A percentile compares a stretch with the other conserved stretches of the same genome.
phyloP scores from a whole-genome alignment of 148 eudicot species.

The Cornus controversa region DNA sequence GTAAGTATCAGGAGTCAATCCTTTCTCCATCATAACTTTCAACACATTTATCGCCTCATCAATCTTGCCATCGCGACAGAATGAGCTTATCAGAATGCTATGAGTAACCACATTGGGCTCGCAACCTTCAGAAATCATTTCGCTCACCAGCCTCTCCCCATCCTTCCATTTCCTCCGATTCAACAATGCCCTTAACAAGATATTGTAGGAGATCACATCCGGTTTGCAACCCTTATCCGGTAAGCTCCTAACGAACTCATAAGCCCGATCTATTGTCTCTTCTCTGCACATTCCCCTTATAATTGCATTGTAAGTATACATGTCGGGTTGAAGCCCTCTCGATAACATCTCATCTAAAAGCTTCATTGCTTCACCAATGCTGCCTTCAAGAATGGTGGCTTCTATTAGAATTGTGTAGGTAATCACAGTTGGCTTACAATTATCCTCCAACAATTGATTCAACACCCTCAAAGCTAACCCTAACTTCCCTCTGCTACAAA shows the following conservation, averaged over 20 bases:
- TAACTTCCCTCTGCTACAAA: constrained; percentile 66
- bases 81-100: constrained; percentile 52
- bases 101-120: constrained; percentile 63
- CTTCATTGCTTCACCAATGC: constrained; percentile 53
- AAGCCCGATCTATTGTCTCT: constrained; percentile 48
- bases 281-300: constrained; percentile 66
- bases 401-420: constrained; percentile 71
- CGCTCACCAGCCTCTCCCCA: constrained; percentile 48
- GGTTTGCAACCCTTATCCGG: constrained; percentile 49
- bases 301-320: constrained; percentile 52
- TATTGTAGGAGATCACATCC: constrained; percentile 59
- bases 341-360: constrained; percentile 51
- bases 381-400: constrained; percentile 54
- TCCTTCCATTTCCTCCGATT: constrained; percentile 58
- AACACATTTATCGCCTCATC: constrained; percentile 50
- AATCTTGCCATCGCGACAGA: constrained; percentile 53
- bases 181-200: constrained; percentile 46
- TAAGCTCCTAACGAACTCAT: constrained; percentile 39
- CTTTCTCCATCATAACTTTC: constrained; percentile 52
- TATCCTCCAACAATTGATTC: constrained; percentile 52
- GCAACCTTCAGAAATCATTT: constrained; percentile 48
- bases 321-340: constrained; percentile 64
- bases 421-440: constrained; percentile 52
- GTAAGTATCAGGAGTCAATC: constrained; percentile 54
- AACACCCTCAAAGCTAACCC: constrained; percentile 48